Evolutionary conservation across 768 basidiomycete genomes (phyloP).

Genomic region (Trametes sanguinea): DNA sequence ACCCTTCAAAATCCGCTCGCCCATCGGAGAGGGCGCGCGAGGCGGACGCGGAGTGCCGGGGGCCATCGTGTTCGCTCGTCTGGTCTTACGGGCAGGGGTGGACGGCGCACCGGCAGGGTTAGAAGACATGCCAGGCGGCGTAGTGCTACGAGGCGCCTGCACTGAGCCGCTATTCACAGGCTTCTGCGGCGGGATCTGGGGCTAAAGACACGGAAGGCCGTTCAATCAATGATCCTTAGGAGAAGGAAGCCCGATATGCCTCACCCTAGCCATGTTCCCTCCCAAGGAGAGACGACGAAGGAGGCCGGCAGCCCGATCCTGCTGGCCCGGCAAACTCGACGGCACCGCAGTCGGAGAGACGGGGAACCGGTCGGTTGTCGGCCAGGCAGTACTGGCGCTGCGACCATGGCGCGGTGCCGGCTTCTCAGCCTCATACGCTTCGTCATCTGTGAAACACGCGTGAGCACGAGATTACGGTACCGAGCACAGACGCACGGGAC

Average conservation of each 20-base stretch:
- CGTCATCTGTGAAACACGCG: conserved; percentile 16
- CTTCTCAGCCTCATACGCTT: conserved; percentile 23
- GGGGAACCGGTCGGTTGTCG: conserved; percentile 51
- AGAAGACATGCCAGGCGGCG: conserved; percentile 26
- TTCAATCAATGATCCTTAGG: conserved; percentile 30
- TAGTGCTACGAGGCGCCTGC: conserved; percentile 16
- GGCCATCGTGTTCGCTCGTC: conserved; percentile 60
- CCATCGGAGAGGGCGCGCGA: conserved; percentile 82
- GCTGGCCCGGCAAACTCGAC: conserved; percentile 42
- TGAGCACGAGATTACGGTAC: not conserved
- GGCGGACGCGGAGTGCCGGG: conserved; percentile 48
- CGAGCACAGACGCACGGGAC: conserved; percentile 14
- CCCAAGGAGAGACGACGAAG: conserved; percentile 77
- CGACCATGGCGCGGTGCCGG: conserved; percentile 36
- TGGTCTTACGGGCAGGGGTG: conserved; percentile 38
- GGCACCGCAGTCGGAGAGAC: conserved; percentile 42
- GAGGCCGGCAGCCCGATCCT: conserved; percentile 70
- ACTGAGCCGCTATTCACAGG: conserved; percentile 6
- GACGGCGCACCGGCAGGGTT: conserved; percentile 3
- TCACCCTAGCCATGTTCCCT: conserved; percentile 56
- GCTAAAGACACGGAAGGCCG: conserved; percentile 25
- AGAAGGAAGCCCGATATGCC: conserved; percentile 27
- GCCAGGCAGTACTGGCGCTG: conserved; percentile 57
- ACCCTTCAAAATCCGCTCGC: conserved; percentile 86
- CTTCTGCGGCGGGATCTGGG: conserved; percentile 20